Evolutionary conservation across 2,329 filamentous ascomycete genomes (phyloP).

Genomic region (Coniochaeta prunicola): DNA sequence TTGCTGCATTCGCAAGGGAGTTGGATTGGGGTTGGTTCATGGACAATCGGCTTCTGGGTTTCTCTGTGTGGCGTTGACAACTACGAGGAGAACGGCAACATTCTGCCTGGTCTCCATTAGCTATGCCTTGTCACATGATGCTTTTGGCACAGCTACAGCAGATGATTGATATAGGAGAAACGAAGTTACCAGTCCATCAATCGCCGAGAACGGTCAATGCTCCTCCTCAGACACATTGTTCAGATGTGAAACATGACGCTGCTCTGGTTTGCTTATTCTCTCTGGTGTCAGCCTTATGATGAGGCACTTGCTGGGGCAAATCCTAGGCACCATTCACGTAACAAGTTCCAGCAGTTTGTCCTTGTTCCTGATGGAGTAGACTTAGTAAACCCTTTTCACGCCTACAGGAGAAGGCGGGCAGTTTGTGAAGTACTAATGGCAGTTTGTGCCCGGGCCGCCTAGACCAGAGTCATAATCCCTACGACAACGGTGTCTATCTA

Average conservation of each 20-base stretch:
- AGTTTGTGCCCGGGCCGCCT: not conserved
- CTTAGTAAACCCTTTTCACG: too few relatives aligned
- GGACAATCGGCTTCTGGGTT: constrained; percentile 32
- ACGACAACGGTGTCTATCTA: not conserved
- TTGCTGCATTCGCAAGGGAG: constrained; percentile 25
- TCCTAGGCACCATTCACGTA: too few relatives aligned
- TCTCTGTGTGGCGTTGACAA: constrained; percentile 60
- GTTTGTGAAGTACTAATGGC: not conserved
- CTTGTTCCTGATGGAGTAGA: too few relatives aligned
- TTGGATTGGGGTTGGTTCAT: constrained; percentile 20
- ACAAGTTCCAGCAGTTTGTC: too few relatives aligned
- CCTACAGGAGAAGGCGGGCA: not conserved
- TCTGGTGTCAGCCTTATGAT: too few relatives aligned
- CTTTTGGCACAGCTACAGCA: constrained; percentile 29
- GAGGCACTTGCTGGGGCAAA: too few relatives aligned
- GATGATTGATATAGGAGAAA: constrained; percentile 14
- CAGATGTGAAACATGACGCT: too few relatives aligned
- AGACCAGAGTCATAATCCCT: not conserved
- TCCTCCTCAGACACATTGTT: not conserved
- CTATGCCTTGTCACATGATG: constrained; percentile 41
- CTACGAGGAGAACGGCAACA: constrained; percentile 65
- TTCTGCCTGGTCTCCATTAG: constrained; percentile 56
- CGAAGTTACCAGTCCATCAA: constrained; percentile 5
- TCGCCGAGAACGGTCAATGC: not conserved
- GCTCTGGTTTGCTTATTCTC: too few relatives aligned